phyloP scores from a whole-genome alignment of 2,329 filamentous ascomycete species.

The Allantophomopsis lycopodina region DNA sequence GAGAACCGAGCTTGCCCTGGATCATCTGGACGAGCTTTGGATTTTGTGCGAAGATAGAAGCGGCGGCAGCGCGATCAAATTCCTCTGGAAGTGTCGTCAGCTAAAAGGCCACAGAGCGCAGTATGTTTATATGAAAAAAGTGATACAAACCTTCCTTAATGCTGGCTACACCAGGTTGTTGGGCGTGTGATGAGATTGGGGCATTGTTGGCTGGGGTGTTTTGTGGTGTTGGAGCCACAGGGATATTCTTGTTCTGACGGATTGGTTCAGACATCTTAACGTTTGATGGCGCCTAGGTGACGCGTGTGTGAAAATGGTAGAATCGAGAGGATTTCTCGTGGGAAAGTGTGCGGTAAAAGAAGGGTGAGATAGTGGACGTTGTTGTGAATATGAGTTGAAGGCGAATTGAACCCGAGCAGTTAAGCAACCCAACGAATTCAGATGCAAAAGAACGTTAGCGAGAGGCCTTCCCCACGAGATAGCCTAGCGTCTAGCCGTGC shows the following conservation, averaged over 20 bases:
- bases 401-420: too few species aligned
- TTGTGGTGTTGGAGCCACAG: slow-evolving; percentile 55
- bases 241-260: slow-evolving; percentile 46
- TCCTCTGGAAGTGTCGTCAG: slow-evolving; percentile 50
- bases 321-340: too few species aligned
- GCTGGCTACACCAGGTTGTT: slow-evolving; percentile 84
- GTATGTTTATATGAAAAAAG: slow-evolving; percentile 10
- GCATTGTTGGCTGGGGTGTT: slow-evolving; percentile 95
- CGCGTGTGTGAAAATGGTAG: too few species aligned
- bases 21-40: slow-evolving; percentile 94
- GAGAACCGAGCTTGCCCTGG: slow-evolving; percentile 84
- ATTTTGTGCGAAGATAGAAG: slow-evolving; percentile 90
- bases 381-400: too few species aligned
- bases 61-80: slow-evolving; percentile 72
- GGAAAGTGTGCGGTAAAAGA: too few species aligned
- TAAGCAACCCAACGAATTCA: too few species aligned
- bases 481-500: too few species aligned
- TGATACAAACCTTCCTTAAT: slow-evolving; percentile 82
- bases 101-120: slow-evolving; percentile 2
- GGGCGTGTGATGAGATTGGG: slow-evolving; percentile 92
- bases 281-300: too few species aligned
- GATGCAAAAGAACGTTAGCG: too few species aligned
- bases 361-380: too few species aligned
- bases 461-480: too few species aligned
- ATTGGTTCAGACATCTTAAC: slow-evolving; percentile 50